Base-by-base conservation (phyloP, 2,329 filamentous ascomycete genomes). In the Taxawa tesnikishii region DNA sequence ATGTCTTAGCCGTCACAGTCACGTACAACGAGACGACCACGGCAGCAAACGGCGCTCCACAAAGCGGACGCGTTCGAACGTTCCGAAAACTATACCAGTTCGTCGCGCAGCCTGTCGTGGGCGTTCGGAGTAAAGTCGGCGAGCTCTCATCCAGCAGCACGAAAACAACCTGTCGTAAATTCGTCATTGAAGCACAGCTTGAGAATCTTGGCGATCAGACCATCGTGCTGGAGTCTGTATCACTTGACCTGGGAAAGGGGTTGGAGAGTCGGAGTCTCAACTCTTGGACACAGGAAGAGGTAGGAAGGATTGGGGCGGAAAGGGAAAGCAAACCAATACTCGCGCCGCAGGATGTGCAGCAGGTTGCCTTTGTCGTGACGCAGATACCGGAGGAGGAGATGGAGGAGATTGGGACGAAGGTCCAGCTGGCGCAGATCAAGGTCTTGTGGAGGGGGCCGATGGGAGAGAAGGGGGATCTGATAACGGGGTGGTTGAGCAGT, bases 71-170 rank as follows among this genome's bases (percentile, higher is more conserved):
- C 30, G 79, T 82, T 23, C 68, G 90, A 38, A 93, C 84, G 7
- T 96, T 96, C 52, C 68, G 88, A 43, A 96, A 96, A 60, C 62
- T 98, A 38, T 98, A 96, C 56, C 90, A 96, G 55, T 98, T 98
- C 51, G 78, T 92, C 34, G 90, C 87, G 51, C 88, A 93, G 62
- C 75, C 83, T 24, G 81, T 85, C 38, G 64, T 98, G 43, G 83
- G 87, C 41, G 88, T 98, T 37, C 69, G 88, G 41, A 94, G 88
- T 1, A 98, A 96, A 55, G 73, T 84, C 3, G 82, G 81, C 3
- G 68, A 75, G 31, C 50, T 83, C 34, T 26, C 28, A 13, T 18
- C 31, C 19, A 46, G 59, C 8, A 59, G 53, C 31, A 58, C 60
- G 13, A 55, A 53, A 23, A 45, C 57, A 26, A n/a, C n/a, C n/a